A percentile compares a stretch with the other conserved stretches of the same genome.
Evolutionary conservation across 169 alveolate genomes (phyloP).

Genomic region (Sarcocystis neurona): DNA sequence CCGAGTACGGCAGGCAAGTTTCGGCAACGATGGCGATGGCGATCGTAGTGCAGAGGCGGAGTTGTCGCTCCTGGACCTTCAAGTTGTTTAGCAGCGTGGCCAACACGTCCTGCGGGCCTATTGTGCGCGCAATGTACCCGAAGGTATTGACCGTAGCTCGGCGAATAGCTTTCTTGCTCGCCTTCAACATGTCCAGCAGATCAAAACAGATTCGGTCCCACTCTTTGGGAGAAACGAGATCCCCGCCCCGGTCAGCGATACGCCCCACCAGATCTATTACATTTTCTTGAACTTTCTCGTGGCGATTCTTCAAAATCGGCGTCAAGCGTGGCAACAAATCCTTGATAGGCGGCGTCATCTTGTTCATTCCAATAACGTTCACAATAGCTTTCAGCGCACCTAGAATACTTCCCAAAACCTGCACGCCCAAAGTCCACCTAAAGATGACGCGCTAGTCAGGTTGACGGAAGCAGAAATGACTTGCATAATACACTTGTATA

Average conservation of each 20-base stretch:
- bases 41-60: constrained; percentile 86
- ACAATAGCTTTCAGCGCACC: constrained; percentile 98
- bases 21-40: constrained; percentile 99
- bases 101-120: constrained; percentile 99
- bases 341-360: constrained; percentile 99
- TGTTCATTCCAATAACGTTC: constrained; percentile 96
- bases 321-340: constrained; percentile 99
- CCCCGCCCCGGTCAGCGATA: constrained; percentile 99
- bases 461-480: too few species aligned
- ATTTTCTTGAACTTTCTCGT: constrained; percentile 95
- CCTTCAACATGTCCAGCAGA: constrained; percentile 94
- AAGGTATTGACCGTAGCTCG: constrained; percentile 99
- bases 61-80: constrained; percentile 98
- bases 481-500: too few species aligned
- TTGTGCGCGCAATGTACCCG: constrained; percentile 99
- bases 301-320: constrained; percentile 98
- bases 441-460: too few species aligned
- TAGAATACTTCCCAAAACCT: constrained; percentile 92
- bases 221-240: constrained; percentile 98
- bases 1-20: constrained; percentile 99
- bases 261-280: constrained; percentile 94
- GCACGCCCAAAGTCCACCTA: background rate
- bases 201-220: constrained; percentile 99
- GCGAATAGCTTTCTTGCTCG: constrained; percentile 94
- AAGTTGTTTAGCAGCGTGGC: constrained; percentile 86